phyloP scores from a whole-genome alignment of 768 basidiomycete species.

The Paxillus ammoniavirescens region DNA sequence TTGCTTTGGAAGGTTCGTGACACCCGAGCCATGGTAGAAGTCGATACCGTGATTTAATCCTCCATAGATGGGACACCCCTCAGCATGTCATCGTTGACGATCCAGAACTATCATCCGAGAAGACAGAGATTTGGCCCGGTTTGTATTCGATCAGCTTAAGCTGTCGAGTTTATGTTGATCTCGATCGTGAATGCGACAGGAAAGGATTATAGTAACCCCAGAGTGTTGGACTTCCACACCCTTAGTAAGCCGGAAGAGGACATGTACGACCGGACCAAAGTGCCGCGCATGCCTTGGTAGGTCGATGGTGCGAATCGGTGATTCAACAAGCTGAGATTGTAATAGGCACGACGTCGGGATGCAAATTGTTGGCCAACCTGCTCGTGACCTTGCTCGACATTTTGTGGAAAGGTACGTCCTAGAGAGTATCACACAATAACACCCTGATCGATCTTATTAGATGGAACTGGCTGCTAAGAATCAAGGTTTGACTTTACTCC shows the following conservation, averaged over 20 bases:
- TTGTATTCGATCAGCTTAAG: conserved; percentile 4
- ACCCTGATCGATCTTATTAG: conserved; percentile 36
- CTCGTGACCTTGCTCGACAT: conserved; percentile 90
- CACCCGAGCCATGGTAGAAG: background rate
- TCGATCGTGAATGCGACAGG: conserved; percentile 41
- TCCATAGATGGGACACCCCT: conserved; percentile 86
- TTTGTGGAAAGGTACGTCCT: conserved; percentile 79
- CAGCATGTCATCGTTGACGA: conserved; percentile 92
- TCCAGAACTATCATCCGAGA: conserved; percentile 55
- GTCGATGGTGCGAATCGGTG: conserved; percentile 16
- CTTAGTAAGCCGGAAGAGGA: conserved; percentile 91
- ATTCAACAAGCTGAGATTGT: background rate
- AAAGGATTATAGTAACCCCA: conserved; percentile 94
- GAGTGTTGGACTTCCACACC: conserved; percentile 80
- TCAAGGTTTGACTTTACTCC: conserved; percentile 61
- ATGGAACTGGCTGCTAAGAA: conserved; percentile 92
- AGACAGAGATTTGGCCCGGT: conserved; percentile 86
- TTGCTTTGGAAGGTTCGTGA: conserved; percentile 75
- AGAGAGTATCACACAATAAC: background rate
- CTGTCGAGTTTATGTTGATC: background rate
- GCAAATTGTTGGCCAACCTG: conserved; percentile 96
- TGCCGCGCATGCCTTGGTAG: conserved; percentile 96
- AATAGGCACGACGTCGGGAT: conserved; percentile 93
- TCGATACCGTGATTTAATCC: conserved; percentile 1
- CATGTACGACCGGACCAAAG: conserved; percentile 88